Evolutionary conservation across 2,329 filamentous ascomycete species (phyloP).

Genomic region (Hypoxylon sp.): DNA sequence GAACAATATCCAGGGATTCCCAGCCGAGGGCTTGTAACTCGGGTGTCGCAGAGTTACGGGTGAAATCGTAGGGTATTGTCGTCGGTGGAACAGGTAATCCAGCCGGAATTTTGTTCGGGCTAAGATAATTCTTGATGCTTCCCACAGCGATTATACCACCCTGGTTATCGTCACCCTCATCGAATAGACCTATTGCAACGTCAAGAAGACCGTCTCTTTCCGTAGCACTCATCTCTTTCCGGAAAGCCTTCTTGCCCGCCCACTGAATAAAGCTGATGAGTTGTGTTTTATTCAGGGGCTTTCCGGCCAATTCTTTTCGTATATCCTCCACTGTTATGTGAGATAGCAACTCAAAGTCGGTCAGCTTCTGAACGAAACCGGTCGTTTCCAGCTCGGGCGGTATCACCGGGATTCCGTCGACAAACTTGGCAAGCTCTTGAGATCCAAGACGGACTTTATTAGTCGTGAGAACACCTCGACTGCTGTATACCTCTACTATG

Average conservation of each 20-base stretch:
- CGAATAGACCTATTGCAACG: slow-evolving; percentile 80
- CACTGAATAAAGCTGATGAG: slow-evolving; percentile 86
- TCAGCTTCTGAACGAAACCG: slow-evolving; percentile 83
- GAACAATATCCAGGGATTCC: slow-evolving; percentile 83
- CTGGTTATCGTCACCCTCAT: slow-evolving; percentile 66
- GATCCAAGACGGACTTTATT: slow-evolving; percentile 82
- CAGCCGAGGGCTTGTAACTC: slow-evolving; percentile 87
- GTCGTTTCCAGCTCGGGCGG: slow-evolving; percentile 79
- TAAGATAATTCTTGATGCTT: slow-evolving; percentile 79
- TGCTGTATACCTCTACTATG: slow-evolving; percentile 89
- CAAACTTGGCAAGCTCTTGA: slow-evolving; percentile 75
- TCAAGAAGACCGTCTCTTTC: slow-evolving; percentile 79
- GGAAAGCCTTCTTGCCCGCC: slow-evolving; percentile 77
- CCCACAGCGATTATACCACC: slow-evolving; percentile 82
- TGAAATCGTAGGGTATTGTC: slow-evolving; percentile 88
- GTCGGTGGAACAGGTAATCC: slow-evolving; percentile 82
- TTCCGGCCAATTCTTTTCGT: slow-evolving; percentile 81
- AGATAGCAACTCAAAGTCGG: slow-evolving; percentile 86
- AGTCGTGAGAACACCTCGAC: slow-evolving; percentile 86
- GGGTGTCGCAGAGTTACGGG: slow-evolving; percentile 71
- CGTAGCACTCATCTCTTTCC: slow-evolving; percentile 76
- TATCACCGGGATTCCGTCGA: slow-evolving; percentile 88
- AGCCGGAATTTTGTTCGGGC: slow-evolving; percentile 81
- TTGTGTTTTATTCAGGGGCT: slow-evolving; percentile 82
- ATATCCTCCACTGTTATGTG: slow-evolving; percentile 91